Evolutionary conservation across 768 basidiomycete genomes (phyloP), one percentile per base, ranked within the genome.

Genomic region (Cubamyces lactineus): DNA sequence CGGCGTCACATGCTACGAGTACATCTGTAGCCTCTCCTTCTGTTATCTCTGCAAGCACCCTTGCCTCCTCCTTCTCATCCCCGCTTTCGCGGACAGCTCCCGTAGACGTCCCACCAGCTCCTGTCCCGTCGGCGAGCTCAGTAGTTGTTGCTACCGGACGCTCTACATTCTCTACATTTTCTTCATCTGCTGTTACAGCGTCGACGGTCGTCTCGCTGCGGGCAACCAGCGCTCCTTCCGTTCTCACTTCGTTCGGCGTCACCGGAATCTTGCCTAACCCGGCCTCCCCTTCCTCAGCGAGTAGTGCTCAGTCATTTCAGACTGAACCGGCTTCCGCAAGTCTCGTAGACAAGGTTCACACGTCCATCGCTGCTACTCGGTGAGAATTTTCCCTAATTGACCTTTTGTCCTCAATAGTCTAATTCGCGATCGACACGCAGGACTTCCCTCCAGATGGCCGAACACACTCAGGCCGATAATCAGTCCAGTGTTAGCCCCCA

Each of bases 151-250:
- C 26, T 4, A 50, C 38, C 38, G 16, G 38, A 9, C 43, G 24
- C 39, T 24, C 40, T 5, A 15, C 40, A 3, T 5, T 28, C 8
- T 21, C 34, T 1, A 51, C 28, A 26, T 38, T 38, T 15, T 53
- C 53, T 17, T 46, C 53, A 47, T 19, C 43, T 7, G 11, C 26
- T 13, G 47, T 48, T 57, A 21, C 53, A n/a, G 40, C 60, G 40
- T 55, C 59, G 12, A 16, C 46, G 21, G 53, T 17, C 2, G 30
- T 45, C 30, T 15, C 19, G 3, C 56, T 47, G n/a, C 8, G 11
- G 24, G 38, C n/a, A 7, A 8, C 41, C 15, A 21, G 15, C 19
- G 7, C 17, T 38, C 26, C 45, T 56, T 15, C 55, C 38, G 34
- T 56, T 21, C 23, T 46, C 38, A 38, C 55, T 21, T 40, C 56